A percentile compares a stretch with the other conserved stretches of the same genome.
Evolutionary conservation across 345 rosid species (phyloP).

Genomic region (Boechera divaricarpa): DNA sequence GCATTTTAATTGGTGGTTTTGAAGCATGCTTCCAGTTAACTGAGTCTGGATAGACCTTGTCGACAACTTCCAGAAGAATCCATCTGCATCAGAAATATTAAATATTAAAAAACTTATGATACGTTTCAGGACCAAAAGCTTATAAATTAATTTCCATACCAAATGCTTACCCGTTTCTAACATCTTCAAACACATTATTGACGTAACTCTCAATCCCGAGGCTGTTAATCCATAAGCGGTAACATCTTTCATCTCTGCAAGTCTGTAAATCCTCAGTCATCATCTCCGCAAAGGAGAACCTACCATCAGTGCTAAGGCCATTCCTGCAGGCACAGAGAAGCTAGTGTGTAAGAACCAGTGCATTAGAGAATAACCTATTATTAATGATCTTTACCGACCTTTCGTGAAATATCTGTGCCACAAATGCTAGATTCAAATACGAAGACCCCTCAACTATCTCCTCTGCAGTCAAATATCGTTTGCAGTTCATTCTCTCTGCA

Average conservation of each 20-base stretch:
- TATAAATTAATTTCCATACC: neutral
- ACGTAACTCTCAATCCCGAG: constrained; percentile 77
- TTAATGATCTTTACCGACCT: constrained; percentile 52
- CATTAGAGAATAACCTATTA: neutral
- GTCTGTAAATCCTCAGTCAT: constrained; percentile 87
- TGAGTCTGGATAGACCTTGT: constrained; percentile 83
- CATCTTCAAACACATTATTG: constrained; percentile 90
- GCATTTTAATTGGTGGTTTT: constrained; percentile 96
- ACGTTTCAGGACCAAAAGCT: constrained; percentile 3
- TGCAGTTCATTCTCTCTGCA: constrained; percentile 91
- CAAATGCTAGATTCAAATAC: constrained; percentile 89
- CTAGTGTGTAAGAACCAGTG: constrained; percentile 9
- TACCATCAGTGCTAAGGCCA: constrained; percentile 81
- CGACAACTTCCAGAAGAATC: constrained; percentile 90
- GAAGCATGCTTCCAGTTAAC: constrained; percentile 96
- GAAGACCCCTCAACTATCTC: constrained; percentile 89
- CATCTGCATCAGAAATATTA: constrained; percentile 59
- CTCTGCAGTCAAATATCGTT: constrained; percentile 78
- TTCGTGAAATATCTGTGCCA: constrained; percentile 91
- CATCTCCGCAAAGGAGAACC: constrained; percentile 84
- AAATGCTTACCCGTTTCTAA: constrained; percentile 75
- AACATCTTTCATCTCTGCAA: constrained; percentile 93
- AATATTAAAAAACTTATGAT: constrained; percentile 3
- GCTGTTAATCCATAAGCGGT: constrained; percentile 93
- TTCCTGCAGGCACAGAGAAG: constrained; percentile 61